Conservation (phyloP, 1,139 yeast species). For the Schizosaccharomyces versatilis region DNA sequence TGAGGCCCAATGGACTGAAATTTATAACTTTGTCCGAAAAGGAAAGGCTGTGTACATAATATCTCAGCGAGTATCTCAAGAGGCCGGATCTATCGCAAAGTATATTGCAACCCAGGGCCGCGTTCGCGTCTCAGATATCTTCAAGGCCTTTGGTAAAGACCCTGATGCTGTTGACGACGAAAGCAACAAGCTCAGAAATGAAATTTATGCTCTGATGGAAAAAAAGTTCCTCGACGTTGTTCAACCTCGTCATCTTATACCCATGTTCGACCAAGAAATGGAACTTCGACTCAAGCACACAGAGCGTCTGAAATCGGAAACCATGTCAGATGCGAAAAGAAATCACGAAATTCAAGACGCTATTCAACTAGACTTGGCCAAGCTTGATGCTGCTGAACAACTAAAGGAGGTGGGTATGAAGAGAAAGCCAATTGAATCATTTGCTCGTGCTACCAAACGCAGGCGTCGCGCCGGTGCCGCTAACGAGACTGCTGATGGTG, state of each 20-base stretch:
- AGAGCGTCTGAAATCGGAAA: background rate
- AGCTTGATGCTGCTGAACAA: background rate
- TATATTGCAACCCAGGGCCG: conserved; percentile 46
- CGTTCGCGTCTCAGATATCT: conserved; percentile 1
- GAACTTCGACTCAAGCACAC: background rate
- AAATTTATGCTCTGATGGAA: background rate
- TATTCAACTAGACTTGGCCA: background rate
- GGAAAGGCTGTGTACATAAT: conserved; percentile 7
- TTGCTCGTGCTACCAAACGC: conserved; percentile 1
- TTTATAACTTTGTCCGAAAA: conserved; percentile 4
- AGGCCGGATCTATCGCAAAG: conserved; percentile 46
- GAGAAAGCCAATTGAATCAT: conserved; percentile 4
- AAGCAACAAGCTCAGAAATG: background rate
- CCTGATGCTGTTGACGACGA: background rate
- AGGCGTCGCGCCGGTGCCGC: background rate
- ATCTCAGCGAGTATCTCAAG: conserved; percentile 4
- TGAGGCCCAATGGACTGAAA: conserved; percentile 8
- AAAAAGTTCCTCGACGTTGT: conserved; percentile 2
- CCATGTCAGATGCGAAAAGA: background rate
- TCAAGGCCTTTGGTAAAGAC: background rate
- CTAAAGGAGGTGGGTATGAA: background rate
- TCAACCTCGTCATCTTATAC: conserved; percentile 4
- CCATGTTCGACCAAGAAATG: conserved; percentile 1
- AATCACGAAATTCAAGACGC: background rate
- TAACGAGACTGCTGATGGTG: background rate